Evolutionary conservation across 495 filamentous ascomycete species (phyloP).

Genomic region (Aspergillus kassunensis): DNA sequence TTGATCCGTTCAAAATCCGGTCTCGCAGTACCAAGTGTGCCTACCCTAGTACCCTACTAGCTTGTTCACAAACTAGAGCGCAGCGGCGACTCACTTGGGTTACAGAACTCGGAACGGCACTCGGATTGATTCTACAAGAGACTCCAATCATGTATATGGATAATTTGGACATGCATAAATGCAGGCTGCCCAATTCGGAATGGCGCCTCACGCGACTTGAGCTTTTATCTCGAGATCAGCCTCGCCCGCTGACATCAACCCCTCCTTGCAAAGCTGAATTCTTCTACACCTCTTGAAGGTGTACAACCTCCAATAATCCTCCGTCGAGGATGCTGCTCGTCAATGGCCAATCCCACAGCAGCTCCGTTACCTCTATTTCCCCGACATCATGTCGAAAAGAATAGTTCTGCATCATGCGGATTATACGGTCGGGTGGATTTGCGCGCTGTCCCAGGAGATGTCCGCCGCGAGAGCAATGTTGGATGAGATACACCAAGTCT

Average conservation of each 20-base stretch:
- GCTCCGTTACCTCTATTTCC: too few relatives aligned
- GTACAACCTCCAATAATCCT: too few relatives aligned
- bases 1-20: too few relatives aligned
- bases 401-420: slow-evolving; percentile 6
- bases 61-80: too few relatives aligned
- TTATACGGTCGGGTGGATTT: slow-evolving; percentile 50
- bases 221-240: not conserved
- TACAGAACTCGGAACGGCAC: too few relatives aligned
- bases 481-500: slow-evolving; percentile 30
- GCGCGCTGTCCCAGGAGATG: slow-evolving; percentile 33
- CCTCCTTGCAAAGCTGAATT: not conserved
- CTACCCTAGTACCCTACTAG: too few relatives aligned
- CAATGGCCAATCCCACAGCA: not conserved
- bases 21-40: too few relatives aligned
- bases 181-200: not conserved
- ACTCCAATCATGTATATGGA: too few relatives aligned
- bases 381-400: not conserved
- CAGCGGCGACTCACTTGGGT: too few relatives aligned
- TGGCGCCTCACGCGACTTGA: not conserved
- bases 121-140: too few relatives aligned
- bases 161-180: too few relatives aligned
- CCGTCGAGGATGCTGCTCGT: too few relatives aligned
- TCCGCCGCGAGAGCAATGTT: slow-evolving; percentile 36
- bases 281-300: not conserved
- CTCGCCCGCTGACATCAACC: not conserved